These are phyloP conservation scores for Penicillium fimorum DNA, from an alignment of 495 filamentous ascomycete species.

Conservation along the genomic window DNA sequence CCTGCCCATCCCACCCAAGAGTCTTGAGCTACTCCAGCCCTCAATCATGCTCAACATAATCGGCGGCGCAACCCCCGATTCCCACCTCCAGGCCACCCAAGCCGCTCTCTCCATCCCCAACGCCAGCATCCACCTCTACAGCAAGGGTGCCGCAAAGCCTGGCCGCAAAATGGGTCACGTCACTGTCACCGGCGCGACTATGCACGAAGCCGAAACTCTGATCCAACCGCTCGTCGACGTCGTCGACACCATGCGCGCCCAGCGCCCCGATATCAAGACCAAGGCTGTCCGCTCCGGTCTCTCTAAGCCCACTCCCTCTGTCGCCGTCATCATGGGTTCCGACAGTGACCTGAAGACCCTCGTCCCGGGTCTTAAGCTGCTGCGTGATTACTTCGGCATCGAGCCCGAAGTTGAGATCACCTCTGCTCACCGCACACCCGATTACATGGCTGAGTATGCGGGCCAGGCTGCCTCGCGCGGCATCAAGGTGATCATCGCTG, in stretches of 20 bases:
- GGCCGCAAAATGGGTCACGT: conserved; percentile 96
- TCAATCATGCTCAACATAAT: conserved; percentile 98
- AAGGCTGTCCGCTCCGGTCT: conserved; percentile 32
- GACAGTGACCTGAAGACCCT: conserved; percentile 87
- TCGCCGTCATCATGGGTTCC: conserved; percentile 92
- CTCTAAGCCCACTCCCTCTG: conserved; percentile 53
- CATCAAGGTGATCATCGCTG: conserved; percentile 90
- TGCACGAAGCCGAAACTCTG: conserved; percentile 68
- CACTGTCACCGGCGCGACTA: conserved; percentile 67
- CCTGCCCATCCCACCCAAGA: conserved; percentile 63
- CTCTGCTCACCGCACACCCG: conserved; percentile 89
- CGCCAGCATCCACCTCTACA: conserved; percentile 82
- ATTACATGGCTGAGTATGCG: conserved; percentile 77
- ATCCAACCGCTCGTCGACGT: conserved; percentile 64
- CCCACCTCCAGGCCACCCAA: conserved; percentile 66
- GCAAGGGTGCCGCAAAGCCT: conserved; percentile 78
- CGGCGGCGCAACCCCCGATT: conserved; percentile 66
- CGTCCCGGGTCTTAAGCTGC: conserved; percentile 70
- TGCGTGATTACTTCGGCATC: conserved; percentile 68
- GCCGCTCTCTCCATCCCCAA: conserved; percentile 60
- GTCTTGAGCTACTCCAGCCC: conserved; percentile 57
- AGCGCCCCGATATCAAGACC: conserved; percentile 51
- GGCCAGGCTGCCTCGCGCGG: conserved; percentile 63
- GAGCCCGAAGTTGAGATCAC: conserved; percentile 79
- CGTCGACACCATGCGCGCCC: conserved; percentile 62